Percentiles rank a stretch among this genome's conserved stretches.
Conservation (phyloP, 108 stramenopile species). For the Pseudonitzschia pungens region DNA sequence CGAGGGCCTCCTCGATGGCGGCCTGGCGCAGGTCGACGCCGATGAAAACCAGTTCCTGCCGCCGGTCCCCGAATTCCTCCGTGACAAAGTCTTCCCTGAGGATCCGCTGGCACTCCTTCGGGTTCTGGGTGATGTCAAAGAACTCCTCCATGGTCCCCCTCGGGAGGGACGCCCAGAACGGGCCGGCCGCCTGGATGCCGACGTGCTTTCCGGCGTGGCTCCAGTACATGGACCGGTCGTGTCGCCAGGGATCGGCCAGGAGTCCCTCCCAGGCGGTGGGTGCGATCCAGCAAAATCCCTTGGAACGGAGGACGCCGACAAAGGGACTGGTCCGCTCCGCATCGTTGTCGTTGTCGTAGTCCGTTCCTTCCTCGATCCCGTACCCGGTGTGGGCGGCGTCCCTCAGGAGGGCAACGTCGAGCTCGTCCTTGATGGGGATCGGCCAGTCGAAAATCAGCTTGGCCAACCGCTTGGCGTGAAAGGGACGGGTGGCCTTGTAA, state of each 20-base stretch:
- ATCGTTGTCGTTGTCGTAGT: background rate
- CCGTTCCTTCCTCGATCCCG: background rate
- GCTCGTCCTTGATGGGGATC: conserved; percentile 77
- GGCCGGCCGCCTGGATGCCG: conserved; percentile 18
- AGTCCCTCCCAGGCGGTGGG: conserved; percentile 76
- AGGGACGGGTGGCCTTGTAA: conserved; percentile 84
- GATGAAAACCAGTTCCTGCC: conserved; percentile 76
- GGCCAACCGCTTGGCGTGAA: conserved; percentile 68
- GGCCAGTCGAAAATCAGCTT: conserved; percentile 81
- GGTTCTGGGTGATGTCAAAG: conserved; percentile 46
- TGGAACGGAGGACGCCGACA: conserved; percentile 62
- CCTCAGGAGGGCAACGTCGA: conserved; percentile 58
- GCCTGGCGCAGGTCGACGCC: conserved; percentile 44
- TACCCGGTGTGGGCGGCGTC: conserved; percentile 10
- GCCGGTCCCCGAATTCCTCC: conserved; percentile 62
- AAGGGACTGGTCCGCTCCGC: conserved; percentile 37
- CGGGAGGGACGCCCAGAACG: background rate
- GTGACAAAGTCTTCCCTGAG: conserved; percentile 77
- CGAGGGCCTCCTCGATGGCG: conserved; percentile 37
- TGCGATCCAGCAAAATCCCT: conserved; percentile 81
- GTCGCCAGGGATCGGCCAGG: conserved; percentile 42
- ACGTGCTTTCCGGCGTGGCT: conserved; percentile 52
- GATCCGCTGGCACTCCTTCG: conserved; percentile 80
- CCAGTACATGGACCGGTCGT: conserved; percentile 54
- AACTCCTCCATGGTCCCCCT: conserved; percentile 58